These are phyloP conservation scores for Striga hermonthica DNA, from an alignment of 305 asterid species.

Conservation along the genomic window DNA sequence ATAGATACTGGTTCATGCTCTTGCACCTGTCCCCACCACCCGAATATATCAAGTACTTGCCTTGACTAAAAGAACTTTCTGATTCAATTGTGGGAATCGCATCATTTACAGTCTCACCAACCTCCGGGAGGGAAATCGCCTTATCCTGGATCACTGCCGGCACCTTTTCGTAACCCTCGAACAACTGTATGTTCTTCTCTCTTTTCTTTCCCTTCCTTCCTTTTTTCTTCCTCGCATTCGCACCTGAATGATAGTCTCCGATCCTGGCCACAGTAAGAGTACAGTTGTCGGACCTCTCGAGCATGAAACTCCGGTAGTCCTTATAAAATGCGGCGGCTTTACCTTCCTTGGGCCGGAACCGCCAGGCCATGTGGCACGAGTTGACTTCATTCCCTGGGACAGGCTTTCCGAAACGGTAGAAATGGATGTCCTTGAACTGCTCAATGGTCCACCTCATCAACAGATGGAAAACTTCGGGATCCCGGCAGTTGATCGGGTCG, in stretches of 20 bases:
- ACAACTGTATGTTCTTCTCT: conserved; percentile 33
- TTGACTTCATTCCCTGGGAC: conserved; percentile 51
- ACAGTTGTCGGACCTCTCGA: conserved; percentile 59
- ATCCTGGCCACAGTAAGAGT: conserved; percentile 60
- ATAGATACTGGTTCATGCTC: conserved; percentile 83
- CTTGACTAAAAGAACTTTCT: conserved; percentile 58
- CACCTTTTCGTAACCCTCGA: conserved; percentile 58
- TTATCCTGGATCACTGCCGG: conserved; percentile 36
- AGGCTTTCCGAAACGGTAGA: conserved; percentile 78
- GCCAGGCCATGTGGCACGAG: conserved; percentile 93
- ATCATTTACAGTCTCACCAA: conserved; percentile 68
- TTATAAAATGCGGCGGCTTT: conserved; percentile 65
- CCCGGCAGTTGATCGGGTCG: conserved; percentile 69
- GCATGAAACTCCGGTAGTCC: conserved; percentile 69
- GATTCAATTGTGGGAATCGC: conserved; percentile 68
- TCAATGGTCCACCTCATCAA: conserved; percentile 78
- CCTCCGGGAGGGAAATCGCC: conserved; percentile 50
- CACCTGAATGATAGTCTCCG: conserved; percentile 85
- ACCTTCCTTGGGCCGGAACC: conserved; percentile 85
- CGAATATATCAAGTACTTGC: conserved; percentile 67
- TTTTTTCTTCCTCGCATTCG: conserved; percentile 75
- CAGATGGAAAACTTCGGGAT: conserved; percentile 72
- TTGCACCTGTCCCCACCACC: conserved; percentile 92
- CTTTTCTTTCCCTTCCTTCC: conserved; percentile 39
- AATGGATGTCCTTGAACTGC: conserved; percentile 60